Conservation (phyloP, 768 basidiomycete genomes). For the Tricholomella constricta region DNA sequence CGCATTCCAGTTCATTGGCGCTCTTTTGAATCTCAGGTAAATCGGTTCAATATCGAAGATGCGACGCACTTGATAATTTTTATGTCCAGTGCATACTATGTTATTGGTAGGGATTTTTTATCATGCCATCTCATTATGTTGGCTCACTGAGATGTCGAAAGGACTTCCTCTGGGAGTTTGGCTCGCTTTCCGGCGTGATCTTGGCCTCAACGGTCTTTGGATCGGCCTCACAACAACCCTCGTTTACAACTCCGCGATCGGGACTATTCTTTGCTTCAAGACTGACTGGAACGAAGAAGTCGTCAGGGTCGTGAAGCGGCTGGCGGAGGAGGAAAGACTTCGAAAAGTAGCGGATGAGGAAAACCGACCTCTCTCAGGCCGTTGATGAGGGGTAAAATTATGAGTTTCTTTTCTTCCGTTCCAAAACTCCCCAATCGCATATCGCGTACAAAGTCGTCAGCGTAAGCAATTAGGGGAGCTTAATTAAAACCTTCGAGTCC, state of each 20-base stretch:
- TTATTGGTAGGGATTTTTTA: constrained; percentile 6
- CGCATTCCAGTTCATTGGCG: constrained; percentile 57
- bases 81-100: constrained; percentile 9
- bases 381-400: neutral
- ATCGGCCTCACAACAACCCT: constrained; percentile 57
- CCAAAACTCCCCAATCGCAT: too few relatives aligned
- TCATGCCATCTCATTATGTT: neutral
- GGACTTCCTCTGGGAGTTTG: constrained; percentile 67
- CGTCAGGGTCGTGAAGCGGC: constrained; percentile 34
- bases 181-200: constrained; percentile 48
- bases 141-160: constrained; percentile 4
- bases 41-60: neutral
- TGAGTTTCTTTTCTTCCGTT: too few relatives aligned
- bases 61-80: neutral
- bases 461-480: too few relatives aligned
- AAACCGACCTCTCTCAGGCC: neutral
- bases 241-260: constrained; percentile 39
- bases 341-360: neutral
- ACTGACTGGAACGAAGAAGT: constrained; percentile 59
- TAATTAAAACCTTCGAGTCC: too few relatives aligned
- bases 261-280: constrained; percentile 39
- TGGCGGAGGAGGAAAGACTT: constrained; percentile 6
- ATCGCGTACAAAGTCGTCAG: too few relatives aligned
- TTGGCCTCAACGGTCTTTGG: constrained; percentile 64
- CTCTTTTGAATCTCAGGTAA: constrained; percentile 74